A percentile compares a stretch with the other conserved stretches of the same genome.
phyloP scores from a whole-genome alignment of 805 yeast species.

The Kuraishia capsulata region DNA sequence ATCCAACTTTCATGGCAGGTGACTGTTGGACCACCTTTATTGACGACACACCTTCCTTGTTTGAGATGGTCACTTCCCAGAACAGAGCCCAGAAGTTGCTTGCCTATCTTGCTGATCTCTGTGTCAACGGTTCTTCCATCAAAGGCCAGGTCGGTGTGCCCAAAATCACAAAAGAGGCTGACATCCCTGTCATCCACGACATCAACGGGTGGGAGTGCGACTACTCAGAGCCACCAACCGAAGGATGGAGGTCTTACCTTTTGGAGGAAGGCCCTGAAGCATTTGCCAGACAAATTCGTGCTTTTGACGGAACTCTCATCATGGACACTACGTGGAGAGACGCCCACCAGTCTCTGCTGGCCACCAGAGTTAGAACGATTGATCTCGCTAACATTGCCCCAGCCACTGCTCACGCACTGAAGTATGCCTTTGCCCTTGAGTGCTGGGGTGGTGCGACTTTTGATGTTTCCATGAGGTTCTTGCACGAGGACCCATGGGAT shows the following conservation, averaged over 20 bases:
- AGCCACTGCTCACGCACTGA: slow-evolving; percentile 82
- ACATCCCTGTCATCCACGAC: slow-evolving; percentile 65
- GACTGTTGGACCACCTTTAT: slow-evolving; percentile 97
- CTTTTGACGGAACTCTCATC: slow-evolving; percentile 75
- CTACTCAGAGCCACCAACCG: slow-evolving; percentile 47
- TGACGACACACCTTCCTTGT: slow-evolving; percentile 94
- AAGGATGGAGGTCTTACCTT: slow-evolving; percentile 90
- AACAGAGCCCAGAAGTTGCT: slow-evolving; percentile 94
- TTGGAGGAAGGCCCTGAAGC: slow-evolving; percentile 80
- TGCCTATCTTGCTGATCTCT: slow-evolving; percentile 84
- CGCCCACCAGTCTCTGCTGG: slow-evolving; percentile 95
- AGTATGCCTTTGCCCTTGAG: slow-evolving; percentile 90
- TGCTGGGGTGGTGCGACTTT: slow-evolving; percentile 99
- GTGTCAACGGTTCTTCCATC: slow-evolving; percentile 93
- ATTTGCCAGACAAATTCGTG: slow-evolving; percentile 83
- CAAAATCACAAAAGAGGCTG: slow-evolving; percentile 66
- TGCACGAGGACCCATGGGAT: slow-evolving; percentile 98
- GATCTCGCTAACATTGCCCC: slow-evolving; percentile 90
- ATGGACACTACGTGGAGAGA: slow-evolving; percentile 99
- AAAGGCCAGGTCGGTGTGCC: slow-evolving; percentile 95
- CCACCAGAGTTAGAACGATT: slow-evolving; percentile 93
- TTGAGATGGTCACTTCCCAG: slow-evolving; percentile 89
- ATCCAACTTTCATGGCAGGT: slow-evolving; percentile 79
- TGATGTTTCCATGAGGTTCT: slow-evolving; percentile 96
- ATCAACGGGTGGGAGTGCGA: slow-evolving; percentile 51